Evolutionary conservation across 805 yeast species (phyloP).

Genomic region (Ogataea paraovalis): DNA sequence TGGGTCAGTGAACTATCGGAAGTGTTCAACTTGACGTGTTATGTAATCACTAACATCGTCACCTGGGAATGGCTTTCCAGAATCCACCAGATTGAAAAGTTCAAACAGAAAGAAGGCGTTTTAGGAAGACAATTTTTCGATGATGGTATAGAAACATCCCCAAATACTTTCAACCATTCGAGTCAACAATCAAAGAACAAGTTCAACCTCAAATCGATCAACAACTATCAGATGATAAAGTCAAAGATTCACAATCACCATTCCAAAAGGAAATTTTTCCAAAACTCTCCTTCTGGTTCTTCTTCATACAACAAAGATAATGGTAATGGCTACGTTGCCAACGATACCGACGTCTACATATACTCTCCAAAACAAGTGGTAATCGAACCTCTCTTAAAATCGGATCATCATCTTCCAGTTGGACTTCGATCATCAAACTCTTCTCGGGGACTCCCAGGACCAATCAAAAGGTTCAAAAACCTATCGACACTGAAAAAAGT

Average conservation of each 20-base stretch:
- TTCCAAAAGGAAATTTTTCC: not conserved
- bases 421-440: not conserved
- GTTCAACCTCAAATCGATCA: conserved; percentile 11
- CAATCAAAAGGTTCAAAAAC: not conserved
- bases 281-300: not conserved
- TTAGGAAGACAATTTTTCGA: conserved; percentile 73
- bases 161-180: not conserved
- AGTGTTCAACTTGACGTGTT: conserved; percentile 67
- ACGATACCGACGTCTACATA: conserved; percentile 36
- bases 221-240: conserved; percentile 25
- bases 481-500: conserved; percentile 1
- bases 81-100: conserved; percentile 51
- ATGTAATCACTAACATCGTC: conserved; percentile 63
- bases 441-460: not conserved
- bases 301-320: not conserved
- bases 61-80: conserved; percentile 88
- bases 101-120: conserved; percentile 64
- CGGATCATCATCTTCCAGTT: not conserved
- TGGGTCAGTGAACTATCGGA: conserved; percentile 77
- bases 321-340: not conserved
- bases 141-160: conserved; percentile 37
- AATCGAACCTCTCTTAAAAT: conserved; percentile 26
- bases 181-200: not conserved
- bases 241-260: conserved; percentile 13
- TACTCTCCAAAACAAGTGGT: conserved; percentile 41